phyloP scores from a whole-genome alignment of 2,329 filamentous ascomycete genomes.

The Aureobasidium leucospermi region DNA sequence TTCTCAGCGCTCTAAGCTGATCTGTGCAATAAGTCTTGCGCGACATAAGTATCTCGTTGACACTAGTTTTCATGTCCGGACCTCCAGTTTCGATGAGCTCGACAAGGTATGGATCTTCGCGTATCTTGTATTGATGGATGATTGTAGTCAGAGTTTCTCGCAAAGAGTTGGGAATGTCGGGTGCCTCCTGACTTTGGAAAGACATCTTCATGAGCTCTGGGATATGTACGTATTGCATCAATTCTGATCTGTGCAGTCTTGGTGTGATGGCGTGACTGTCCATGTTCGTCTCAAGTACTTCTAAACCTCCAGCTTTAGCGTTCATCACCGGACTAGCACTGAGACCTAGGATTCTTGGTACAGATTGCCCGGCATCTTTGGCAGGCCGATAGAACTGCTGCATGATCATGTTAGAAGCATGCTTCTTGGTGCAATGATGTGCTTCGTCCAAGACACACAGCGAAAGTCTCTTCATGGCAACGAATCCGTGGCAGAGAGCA shows the following conservation, averaged over 20 bases:
- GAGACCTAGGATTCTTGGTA: constrained; percentile 68
- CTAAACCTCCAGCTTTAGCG: constrained; percentile 48
- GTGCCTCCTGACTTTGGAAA: not conserved
- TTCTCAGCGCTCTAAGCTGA: constrained; percentile 30
- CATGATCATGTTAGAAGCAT: constrained; percentile 67
- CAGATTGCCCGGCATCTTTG: constrained; percentile 25
- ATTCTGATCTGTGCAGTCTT: constrained; percentile 58
- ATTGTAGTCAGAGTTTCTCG: constrained; percentile 19
- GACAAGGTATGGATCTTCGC: constrained; percentile 34
- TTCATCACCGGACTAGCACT: constrained; percentile 71
- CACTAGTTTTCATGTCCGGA: constrained; percentile 16
- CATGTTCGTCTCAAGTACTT: constrained; percentile 60
- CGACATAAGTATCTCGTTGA: constrained; percentile 25
- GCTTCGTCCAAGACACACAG: constrained; percentile 82
- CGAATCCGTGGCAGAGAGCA: constrained; percentile 67
- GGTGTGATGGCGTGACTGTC: constrained; percentile 64
- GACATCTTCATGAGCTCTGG: constrained; percentile 44
- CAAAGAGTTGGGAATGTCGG: not conserved
- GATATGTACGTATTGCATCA: constrained; percentile 60
- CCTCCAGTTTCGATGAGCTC: constrained; percentile 26
- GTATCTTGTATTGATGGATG: constrained; percentile 25
- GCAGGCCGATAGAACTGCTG: constrained; percentile 56
- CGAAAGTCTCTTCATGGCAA: constrained; percentile 55
- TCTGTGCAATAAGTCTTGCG: constrained; percentile 34
- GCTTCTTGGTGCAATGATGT: constrained; percentile 62